Conservation (phyloP, 2,329 filamentous ascomycete genomes). For the Tolypocladium inflatum region DNA sequence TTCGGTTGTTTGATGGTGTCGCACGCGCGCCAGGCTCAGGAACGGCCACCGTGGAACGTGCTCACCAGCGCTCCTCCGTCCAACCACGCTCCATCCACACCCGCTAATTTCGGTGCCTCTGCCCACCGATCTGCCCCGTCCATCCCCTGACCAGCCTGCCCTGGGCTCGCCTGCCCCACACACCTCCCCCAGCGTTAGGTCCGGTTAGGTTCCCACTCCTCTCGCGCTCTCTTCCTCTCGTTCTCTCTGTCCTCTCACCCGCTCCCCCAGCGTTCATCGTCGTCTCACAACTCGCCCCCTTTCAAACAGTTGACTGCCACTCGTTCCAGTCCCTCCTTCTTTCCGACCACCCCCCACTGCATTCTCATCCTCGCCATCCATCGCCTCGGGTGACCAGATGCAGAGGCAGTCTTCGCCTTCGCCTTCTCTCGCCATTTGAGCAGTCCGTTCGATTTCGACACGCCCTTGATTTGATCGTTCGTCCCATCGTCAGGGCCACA, state of each 20-base stretch:
- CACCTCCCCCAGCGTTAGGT: neutral
- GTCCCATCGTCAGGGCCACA: neutral
- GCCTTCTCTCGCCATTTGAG: neutral
- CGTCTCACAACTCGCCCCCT: slow-evolving; percentile 21
- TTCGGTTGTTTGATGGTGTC: neutral
- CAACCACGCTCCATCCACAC: neutral
- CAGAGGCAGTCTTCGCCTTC: neutral
- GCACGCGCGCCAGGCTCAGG: neutral
- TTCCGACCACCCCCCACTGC: slow-evolving; percentile 17
- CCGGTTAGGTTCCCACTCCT: neutral
- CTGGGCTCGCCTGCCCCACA: neutral
- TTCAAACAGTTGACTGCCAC: slow-evolving; percentile 27
- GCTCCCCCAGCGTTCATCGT: slow-evolving; percentile 11
- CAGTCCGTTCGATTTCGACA: neutral
- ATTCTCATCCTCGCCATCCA: slow-evolving; percentile 3
- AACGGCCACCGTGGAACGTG: neutral
- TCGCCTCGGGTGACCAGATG: neutral
- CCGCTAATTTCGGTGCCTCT: neutral
- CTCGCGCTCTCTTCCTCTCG: slow-evolving; percentile 1
- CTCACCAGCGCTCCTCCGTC: neutral
- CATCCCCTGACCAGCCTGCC: neutral
- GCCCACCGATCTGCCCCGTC: neutral
- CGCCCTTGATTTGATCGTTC: neutral
- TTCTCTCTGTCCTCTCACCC: slow-evolving; percentile 3
- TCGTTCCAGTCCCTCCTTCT: slow-evolving; percentile 33